Conservation (phyloP, 2,329 filamentous ascomycete genomes). For the Aspergillus costaricaensis region DNA sequence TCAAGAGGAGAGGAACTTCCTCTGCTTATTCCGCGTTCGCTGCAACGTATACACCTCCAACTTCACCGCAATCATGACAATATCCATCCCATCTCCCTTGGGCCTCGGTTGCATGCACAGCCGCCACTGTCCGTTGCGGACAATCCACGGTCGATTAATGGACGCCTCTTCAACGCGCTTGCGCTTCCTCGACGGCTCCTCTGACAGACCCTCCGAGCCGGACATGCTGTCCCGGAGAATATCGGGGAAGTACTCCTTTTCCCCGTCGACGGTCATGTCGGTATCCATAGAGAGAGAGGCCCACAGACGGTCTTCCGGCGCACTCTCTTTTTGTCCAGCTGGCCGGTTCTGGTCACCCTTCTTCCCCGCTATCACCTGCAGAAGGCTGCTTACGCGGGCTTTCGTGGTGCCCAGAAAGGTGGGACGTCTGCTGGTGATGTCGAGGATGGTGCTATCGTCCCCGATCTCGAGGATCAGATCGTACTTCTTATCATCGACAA, state of each 20-base stretch:
- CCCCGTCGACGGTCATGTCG: slow-evolving; percentile 45
- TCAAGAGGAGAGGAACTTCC: slow-evolving; percentile 60
- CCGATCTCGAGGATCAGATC: slow-evolving; percentile 82
- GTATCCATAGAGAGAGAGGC: slow-evolving; percentile 60
- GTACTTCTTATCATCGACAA: slow-evolving; percentile 71
- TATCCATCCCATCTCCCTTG: slow-evolving; percentile 60
- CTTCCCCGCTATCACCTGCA: slow-evolving; percentile 80
- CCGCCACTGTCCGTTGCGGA: slow-evolving; percentile 71
- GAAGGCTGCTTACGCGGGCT: slow-evolving; percentile 68
- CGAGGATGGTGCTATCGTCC: slow-evolving; percentile 63
- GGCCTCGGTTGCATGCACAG: slow-evolving; percentile 61
- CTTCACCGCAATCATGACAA: slow-evolving; percentile 73
- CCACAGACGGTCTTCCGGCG: slow-evolving; percentile 64
- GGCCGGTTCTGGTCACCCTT: slow-evolving; percentile 51
- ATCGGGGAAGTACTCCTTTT: slow-evolving; percentile 23
- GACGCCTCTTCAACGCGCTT: slow-evolving; percentile 16
- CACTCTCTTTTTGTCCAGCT: slow-evolving; percentile 38
- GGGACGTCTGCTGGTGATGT: slow-evolving; percentile 58
- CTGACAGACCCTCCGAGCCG: not conserved
- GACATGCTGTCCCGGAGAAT: slow-evolving; percentile 15
- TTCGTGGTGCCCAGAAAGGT: slow-evolving; percentile 74
- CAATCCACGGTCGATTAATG: slow-evolving; percentile 55
- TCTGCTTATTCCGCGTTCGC: slow-evolving; percentile 63
- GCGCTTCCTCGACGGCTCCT: slow-evolving; percentile 19
- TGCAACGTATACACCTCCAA: slow-evolving; percentile 71